Percentiles rank a stretch among this genome's conserved stretches.
Evolutionary conservation across 305 asterid genomes (phyloP).

Genomic region (Lippia alba): DNA sequence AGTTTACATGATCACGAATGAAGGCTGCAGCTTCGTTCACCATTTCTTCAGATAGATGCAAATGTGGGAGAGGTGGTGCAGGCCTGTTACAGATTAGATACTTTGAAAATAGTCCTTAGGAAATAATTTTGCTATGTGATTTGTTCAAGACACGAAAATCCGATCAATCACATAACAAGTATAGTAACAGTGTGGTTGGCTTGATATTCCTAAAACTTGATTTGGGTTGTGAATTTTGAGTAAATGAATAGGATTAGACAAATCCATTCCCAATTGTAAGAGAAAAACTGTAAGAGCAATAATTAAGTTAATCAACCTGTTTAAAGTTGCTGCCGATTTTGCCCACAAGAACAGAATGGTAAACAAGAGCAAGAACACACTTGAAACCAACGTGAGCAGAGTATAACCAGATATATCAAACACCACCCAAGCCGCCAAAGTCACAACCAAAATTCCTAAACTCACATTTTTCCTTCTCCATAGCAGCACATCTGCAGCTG

Average conservation of each 20-base stretch:
- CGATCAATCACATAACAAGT: too few species aligned
- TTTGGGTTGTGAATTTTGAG: too few species aligned
- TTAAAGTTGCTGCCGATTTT: conserved; percentile 85
- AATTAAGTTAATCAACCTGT: conserved; percentile 54
- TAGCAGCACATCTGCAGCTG: too few species aligned
- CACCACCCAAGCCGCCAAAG: too few species aligned
- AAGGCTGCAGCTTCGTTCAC: conserved; percentile 55
- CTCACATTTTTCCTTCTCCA: too few species aligned
- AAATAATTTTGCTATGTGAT: neutral
- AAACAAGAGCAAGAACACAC: conserved; percentile 78
- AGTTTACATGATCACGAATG: conserved; percentile 51
- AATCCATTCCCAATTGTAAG: too few species aligned
- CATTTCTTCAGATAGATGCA: conserved; percentile 72
- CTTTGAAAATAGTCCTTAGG: neutral
- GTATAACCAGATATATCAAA: too few species aligned
- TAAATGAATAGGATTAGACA: too few species aligned
- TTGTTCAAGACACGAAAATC: too few species aligned
- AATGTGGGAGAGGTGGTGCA: conserved; percentile 81
- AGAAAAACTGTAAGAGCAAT: neutral
- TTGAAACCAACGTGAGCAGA: conserved; percentile 67
- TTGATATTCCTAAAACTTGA: too few species aligned
- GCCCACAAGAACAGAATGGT: conserved; percentile 93
- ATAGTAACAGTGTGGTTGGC: too few species aligned
- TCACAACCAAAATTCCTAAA: too few species aligned
- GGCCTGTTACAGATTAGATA: conserved; percentile 59